These are phyloP conservation scores for Triticum timopheevii DNA, from an alignment of 176 grass and related monocot genomes.

Conservation along the genomic window DNA sequence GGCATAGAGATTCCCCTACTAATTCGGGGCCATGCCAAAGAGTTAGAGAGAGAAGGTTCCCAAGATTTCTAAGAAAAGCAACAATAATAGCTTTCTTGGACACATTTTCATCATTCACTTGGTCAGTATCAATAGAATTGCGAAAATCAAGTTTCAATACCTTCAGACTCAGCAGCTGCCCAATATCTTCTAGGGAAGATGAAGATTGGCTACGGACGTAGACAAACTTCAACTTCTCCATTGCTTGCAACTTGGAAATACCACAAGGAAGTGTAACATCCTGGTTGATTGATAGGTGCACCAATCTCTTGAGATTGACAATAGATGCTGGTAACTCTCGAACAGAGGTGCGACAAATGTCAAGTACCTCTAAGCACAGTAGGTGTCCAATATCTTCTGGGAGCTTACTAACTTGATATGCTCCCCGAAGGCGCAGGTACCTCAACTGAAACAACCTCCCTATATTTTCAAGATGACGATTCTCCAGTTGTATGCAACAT, in stretches of 20 bases:
- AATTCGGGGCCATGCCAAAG: no score
- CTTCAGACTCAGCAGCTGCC: not conserved
- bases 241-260: not conserved
- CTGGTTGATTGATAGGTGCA: not conserved
- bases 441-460: no score
- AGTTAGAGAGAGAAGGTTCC: not conserved
- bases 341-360: not conserved
- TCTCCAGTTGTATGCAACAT: no score
- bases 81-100: not conserved
- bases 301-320: not conserved
- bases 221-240: not conserved
- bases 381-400: no score
- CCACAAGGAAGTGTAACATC: not conserved
- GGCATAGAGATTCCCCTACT: not conserved
- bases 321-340: not conserved
- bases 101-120: not conserved
- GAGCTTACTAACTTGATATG: no score
- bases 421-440: no score
- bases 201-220: not conserved
- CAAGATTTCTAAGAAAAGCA: not conserved
- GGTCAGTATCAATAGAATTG: no score
- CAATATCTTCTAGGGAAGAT: not conserved
- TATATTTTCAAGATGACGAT: no score
- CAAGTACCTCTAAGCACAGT: not conserved
- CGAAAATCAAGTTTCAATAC: not conserved